These are phyloP conservation scores for Pseudonitzschia multistriata DNA, from an alignment of 108 stramenopile species.

Conservation along the genomic window DNA sequence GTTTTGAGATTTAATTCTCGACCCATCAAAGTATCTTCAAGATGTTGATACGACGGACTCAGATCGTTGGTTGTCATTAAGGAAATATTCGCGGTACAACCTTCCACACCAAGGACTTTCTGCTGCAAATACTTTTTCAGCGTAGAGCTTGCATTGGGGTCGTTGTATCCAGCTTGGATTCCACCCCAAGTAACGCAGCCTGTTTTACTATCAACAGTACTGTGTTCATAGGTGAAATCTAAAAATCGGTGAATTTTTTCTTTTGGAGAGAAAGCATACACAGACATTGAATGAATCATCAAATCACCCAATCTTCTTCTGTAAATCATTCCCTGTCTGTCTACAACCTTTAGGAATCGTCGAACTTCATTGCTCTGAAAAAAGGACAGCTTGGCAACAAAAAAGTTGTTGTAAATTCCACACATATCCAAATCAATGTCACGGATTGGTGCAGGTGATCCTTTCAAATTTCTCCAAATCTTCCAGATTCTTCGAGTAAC, in stretches of 20 bases:
- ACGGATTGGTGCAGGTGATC: slow-evolving; percentile 22
- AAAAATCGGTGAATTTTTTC: slow-evolving; percentile 72
- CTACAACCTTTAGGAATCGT: slow-evolving; percentile 52
- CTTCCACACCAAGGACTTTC: slow-evolving; percentile 19
- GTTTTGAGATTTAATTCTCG: slow-evolving; percentile 18
- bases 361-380: slow-evolving; percentile 50
- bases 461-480: slow-evolving; percentile 23
- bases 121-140: slow-evolving; percentile 27
- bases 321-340: slow-evolving; percentile 68
- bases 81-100: slow-evolving; percentile 9
- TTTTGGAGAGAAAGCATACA: slow-evolving; percentile 54
- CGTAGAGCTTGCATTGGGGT: slow-evolving; percentile 31
- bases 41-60: slow-evolving; percentile 41
- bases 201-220: slow-evolving; percentile 37
- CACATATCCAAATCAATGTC: slow-evolving; percentile 45
- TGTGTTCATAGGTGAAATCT: slow-evolving; percentile 80
- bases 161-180: slow-evolving; percentile 53
- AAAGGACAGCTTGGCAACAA: slow-evolving; percentile 60
- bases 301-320: slow-evolving; percentile 70
- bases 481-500: slow-evolving; percentile 47
- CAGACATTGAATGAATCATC: slow-evolving; percentile 72
- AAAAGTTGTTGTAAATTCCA: slow-evolving; percentile 82
- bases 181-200: slow-evolving; percentile 59
- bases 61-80: slow-evolving; percentile 13
- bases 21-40: slow-evolving; percentile 12